phyloP scores from a whole-genome alignment of 768 basidiomycete genomes.

The Multifurca ochricompacta region DNA sequence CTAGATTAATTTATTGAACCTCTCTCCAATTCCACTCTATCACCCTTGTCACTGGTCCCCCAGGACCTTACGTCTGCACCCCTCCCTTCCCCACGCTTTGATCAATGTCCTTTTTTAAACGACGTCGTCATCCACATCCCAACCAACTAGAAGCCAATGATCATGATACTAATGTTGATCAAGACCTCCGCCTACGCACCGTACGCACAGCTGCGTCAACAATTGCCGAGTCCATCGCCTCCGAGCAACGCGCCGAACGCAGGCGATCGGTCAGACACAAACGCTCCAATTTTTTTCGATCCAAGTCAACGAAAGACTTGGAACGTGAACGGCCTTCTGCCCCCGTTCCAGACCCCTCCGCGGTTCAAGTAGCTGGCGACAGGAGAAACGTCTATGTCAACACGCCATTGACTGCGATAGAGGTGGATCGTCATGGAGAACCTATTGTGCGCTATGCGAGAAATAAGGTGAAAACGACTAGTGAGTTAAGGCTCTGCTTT shows the following conservation, averaged over 20 bases:
- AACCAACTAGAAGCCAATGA: conserved; percentile 43
- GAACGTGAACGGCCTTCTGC: conserved; percentile 29
- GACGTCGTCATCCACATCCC: conserved; percentile 10
- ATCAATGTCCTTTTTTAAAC: conserved; percentile 18
- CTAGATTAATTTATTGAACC: neutral
- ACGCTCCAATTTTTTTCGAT: conserved; percentile 50
- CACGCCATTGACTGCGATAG: conserved; percentile 50
- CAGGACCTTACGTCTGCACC: neutral
- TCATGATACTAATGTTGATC: conserved; percentile 67
- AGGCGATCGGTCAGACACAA: conserved; percentile 43
- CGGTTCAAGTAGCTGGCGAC: conserved; percentile 38
- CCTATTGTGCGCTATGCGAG: conserved; percentile 72
- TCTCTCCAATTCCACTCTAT: neutral
- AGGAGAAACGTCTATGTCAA: conserved; percentile 82
- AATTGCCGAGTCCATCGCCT: conserved; percentile 76
- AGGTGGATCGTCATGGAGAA: conserved; percentile 67
- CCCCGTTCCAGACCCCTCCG: conserved; percentile 25
- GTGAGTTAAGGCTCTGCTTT: conserved; percentile 40
- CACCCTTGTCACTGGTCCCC: neutral
- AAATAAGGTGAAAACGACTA: conserved; percentile 92
- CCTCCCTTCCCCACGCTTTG: neutral
- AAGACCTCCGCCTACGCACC: conserved; percentile 78
- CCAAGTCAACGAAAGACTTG: conserved; percentile 32
- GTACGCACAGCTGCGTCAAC: conserved; percentile 91
- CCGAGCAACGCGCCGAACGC: conserved; percentile 62